Percentiles rank a stretch among this genome's conserved stretches.
Conservation (phyloP, 2,329 filamentous ascomycete genomes). For the Lasiodiplodia hormozganensis region DNA sequence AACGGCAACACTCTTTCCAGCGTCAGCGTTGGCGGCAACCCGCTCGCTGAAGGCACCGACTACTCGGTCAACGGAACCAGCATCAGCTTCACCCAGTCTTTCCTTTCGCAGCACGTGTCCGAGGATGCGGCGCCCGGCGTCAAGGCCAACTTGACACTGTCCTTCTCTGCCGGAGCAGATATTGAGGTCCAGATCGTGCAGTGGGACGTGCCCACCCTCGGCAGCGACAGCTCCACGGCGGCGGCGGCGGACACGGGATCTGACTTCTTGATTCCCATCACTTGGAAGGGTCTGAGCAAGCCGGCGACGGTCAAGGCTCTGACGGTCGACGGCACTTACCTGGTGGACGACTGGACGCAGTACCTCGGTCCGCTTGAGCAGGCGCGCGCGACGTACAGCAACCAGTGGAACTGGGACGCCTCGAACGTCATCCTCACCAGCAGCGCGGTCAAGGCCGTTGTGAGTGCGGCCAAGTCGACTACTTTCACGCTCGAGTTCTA, state of each 20-base stretch:
- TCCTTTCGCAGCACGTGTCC: slow-evolving; percentile 55
- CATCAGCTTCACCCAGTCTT: slow-evolving; percentile 57
- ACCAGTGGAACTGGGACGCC: slow-evolving; percentile 61
- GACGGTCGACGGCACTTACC: slow-evolving; percentile 55
- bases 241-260: slow-evolving; percentile 45
- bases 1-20: slow-evolving; percentile 61
- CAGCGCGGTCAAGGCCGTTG: slow-evolving; percentile 55
- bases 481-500: slow-evolving; percentile 64
- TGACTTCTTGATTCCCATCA: slow-evolving; percentile 58
- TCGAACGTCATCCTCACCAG: slow-evolving; percentile 56
- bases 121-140: slow-evolving; percentile 52
- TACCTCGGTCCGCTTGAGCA: slow-evolving; percentile 61
- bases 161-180: slow-evolving; percentile 60
- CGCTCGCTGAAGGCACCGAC: slow-evolving; percentile 50
- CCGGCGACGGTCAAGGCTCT: slow-evolving; percentile 61
- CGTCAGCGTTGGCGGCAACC: slow-evolving; percentile 47
- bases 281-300: slow-evolving; percentile 58
- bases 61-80: slow-evolving; percentile 56
- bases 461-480: slow-evolving; percentile 52
- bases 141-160: slow-evolving; percentile 59
- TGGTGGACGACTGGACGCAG: slow-evolving; percentile 65
- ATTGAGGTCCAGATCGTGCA: slow-evolving; percentile 59
- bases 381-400: slow-evolving; percentile 54
- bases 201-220: slow-evolving; percentile 57
- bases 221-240: slow-evolving; percentile 36